These are phyloP conservation scores for Pneumocystis wakefieldiae DNA, from an alignment of 1,139 yeast species.

Conservation along the genomic window DNA sequence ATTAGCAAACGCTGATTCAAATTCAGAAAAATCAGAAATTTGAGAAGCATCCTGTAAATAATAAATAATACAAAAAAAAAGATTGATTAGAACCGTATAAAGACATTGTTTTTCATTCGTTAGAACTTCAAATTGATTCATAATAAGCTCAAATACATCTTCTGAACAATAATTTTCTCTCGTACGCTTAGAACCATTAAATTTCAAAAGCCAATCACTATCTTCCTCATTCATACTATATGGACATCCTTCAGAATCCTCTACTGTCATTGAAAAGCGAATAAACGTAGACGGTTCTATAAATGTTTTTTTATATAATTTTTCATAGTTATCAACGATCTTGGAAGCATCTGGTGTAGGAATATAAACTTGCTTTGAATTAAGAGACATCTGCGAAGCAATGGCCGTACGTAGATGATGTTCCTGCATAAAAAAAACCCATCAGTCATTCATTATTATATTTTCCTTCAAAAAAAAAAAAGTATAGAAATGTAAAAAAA, in stretches of 20 bases:
- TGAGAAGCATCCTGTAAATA: constrained; percentile 37
- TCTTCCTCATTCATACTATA: constrained; percentile 88
- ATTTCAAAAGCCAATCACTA: constrained; percentile 42
- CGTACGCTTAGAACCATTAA: constrained; percentile 26
- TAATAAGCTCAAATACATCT: constrained; percentile 70
- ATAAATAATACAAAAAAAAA: background rate
- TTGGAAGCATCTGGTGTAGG: constrained; percentile 84
- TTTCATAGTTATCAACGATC: constrained; percentile 39
- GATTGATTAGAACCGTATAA: constrained; percentile 39
- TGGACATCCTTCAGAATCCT: constrained; percentile 74
- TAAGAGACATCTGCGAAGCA: constrained; percentile 49
- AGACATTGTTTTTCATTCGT: constrained; percentile 70
- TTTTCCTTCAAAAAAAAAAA: background rate
- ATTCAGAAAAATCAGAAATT: constrained; percentile 54
- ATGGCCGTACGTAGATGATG: constrained; percentile 88
- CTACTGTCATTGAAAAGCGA: constrained; percentile 85
- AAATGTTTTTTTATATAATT: constrained; percentile 56
- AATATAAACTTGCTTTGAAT: constrained; percentile 56
- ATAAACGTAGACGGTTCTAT: constrained; percentile 66
- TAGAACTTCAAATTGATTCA: constrained; percentile 58
- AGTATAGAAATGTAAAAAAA: background rate
- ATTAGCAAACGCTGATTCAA: constrained; percentile 26
- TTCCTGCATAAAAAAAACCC: constrained; percentile 29
- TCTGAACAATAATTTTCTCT: constrained; percentile 37
- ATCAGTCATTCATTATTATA: background rate